Percentiles rank a stretch among this genome's conserved stretches.
phyloP scores from a whole-genome alignment of 2,329 filamentous ascomycete genomes.

The Talaromyces sp. region DNA sequence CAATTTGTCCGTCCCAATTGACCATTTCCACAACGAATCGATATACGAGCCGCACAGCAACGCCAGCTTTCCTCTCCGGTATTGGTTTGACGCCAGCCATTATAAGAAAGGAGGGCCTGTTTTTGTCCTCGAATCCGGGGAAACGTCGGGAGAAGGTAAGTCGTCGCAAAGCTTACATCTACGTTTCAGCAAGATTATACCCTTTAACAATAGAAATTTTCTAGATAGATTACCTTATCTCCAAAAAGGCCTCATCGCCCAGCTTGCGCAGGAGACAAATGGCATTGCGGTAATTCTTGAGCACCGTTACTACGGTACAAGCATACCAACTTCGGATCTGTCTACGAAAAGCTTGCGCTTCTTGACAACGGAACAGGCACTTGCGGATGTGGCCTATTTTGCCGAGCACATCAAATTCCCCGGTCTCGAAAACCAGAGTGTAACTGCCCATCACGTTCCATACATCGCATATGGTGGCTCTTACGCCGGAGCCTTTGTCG shows the following conservation, averaged over 20 bases:
- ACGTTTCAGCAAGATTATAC: background rate
- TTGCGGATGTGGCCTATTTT: slow-evolving; percentile 80
- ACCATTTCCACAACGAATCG: slow-evolving; percentile 79
- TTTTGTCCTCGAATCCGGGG: slow-evolving; percentile 70
- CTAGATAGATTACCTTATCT: slow-evolving; percentile 63
- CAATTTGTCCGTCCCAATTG: slow-evolving; percentile 58
- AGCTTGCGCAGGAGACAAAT: slow-evolving; percentile 65
- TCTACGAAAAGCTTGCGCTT: slow-evolving; percentile 70
- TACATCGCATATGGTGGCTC: slow-evolving; percentile 81
- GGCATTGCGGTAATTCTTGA: slow-evolving; percentile 79
- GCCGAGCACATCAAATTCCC: slow-evolving; percentile 66
- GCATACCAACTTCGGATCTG: slow-evolving; percentile 64
- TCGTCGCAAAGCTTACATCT: slow-evolving; percentile 8
- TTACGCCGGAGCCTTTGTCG: slow-evolving; percentile 75
- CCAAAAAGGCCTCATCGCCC: slow-evolving; percentile 70
- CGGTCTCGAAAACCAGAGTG: slow-evolving; percentile 62
- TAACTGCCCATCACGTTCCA: slow-evolving; percentile 62
- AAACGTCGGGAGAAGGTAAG: slow-evolving; percentile 50
- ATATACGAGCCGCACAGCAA: slow-evolving; percentile 72
- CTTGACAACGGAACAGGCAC: slow-evolving; percentile 74
- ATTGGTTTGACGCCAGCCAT: slow-evolving; percentile 76
- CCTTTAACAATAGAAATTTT: background rate
- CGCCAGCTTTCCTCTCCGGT: slow-evolving; percentile 65
- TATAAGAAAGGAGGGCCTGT: slow-evolving; percentile 77
- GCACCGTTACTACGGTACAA: slow-evolving; percentile 81